phyloP scores from a whole-genome alignment of 495 filamentous ascomycete species.

The Aspergillus sparsus region DNA sequence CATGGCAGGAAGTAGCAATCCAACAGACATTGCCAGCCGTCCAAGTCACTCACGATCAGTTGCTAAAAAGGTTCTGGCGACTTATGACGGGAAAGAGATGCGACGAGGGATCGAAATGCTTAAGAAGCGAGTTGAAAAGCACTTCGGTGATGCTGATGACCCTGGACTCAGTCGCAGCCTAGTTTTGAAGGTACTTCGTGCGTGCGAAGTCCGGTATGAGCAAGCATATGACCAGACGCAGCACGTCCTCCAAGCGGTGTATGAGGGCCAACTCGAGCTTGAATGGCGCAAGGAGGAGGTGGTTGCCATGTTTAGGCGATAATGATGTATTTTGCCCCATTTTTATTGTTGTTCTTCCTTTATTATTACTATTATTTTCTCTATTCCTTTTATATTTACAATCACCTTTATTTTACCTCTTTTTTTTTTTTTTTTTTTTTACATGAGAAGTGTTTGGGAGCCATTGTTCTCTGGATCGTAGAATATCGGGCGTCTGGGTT shows the following conservation, averaged over 20 bases:
- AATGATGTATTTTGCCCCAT: conserved; percentile 22
- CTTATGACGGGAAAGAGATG: conserved; percentile 80
- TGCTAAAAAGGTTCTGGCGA: conserved; percentile 80
- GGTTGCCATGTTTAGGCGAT: conserved; percentile 53
- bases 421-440: not conserved
- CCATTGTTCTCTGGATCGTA: no score
- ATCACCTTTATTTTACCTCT: not conserved
- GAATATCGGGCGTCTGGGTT: no score
- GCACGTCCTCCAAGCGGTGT: conserved; percentile 62
- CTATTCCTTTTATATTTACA: conserved; percentile 17
- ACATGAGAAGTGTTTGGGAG: not conserved
- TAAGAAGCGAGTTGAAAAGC: conserved; percentile 89
- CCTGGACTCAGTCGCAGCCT: conserved; percentile 65
- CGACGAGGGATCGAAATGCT: conserved; percentile 81
- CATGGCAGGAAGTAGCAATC: conserved; percentile 46
- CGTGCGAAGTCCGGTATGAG: conserved; percentile 77
- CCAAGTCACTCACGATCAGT: conserved; percentile 74
- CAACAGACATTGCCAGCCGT: conserved; percentile 63
- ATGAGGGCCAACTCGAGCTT: conserved; percentile 62
- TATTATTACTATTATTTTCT: conserved; percentile 16
- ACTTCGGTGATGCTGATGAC: conserved; percentile 88
- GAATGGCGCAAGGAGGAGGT: conserved; percentile 63
- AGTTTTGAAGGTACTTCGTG: conserved; percentile 74
- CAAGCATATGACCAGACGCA: conserved; percentile 70
- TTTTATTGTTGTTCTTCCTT: conserved; percentile 10